Percentiles rank a stretch among this genome's conserved stretches.
phyloP scores from a whole-genome alignment of 768 basidiomycete species.

The Tulasnella sp. region DNA sequence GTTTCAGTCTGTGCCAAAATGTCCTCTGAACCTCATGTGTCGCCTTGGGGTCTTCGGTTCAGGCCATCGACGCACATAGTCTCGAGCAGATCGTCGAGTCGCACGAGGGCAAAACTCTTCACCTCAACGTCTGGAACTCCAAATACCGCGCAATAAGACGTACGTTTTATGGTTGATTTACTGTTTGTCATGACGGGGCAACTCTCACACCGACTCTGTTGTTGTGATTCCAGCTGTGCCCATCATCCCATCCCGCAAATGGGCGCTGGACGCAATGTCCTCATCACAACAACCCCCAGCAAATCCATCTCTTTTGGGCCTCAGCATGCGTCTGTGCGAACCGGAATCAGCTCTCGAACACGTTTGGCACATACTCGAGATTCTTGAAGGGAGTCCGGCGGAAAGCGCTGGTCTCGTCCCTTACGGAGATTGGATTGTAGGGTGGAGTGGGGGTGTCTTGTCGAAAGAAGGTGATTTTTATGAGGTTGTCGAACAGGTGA shows the following conservation, averaged over 20 bases:
- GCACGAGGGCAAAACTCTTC: constrained; percentile 66
- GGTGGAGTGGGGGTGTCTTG: constrained; percentile 92
- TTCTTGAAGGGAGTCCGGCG: constrained; percentile 92
- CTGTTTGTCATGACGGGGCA: not conserved
- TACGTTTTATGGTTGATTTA: constrained; percentile 35
- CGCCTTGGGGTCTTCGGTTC: not conserved
- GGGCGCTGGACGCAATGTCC: constrained; percentile 46
- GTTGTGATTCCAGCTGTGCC: constrained; percentile 57
- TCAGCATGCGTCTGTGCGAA: constrained; percentile 90
- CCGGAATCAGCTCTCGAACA: constrained; percentile 84
- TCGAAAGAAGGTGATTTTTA: constrained; percentile 94
- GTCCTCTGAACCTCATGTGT: not conserved
- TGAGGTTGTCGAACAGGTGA: constrained; percentile 85
- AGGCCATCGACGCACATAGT: constrained; percentile 35
- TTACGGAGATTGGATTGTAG: constrained; percentile 72
- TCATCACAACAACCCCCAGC: constrained; percentile 41
- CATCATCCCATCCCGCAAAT: constrained; percentile 77
- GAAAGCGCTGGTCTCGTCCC: constrained; percentile 96
- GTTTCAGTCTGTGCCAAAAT: constrained; percentile 42
- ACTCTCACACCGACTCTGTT: not conserved
- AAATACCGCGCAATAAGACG: constrained; percentile 70
- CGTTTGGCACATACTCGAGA: constrained; percentile 98
- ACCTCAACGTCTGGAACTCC: constrained; percentile 78
- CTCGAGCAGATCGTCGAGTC: constrained; percentile 78
- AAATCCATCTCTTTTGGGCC: constrained; percentile 81